A percentile compares a stretch with the other conserved stretches of the same genome.
phyloP scores from a whole-genome alignment of 768 basidiomycete species.

The Collybiopsis luxurians region DNA sequence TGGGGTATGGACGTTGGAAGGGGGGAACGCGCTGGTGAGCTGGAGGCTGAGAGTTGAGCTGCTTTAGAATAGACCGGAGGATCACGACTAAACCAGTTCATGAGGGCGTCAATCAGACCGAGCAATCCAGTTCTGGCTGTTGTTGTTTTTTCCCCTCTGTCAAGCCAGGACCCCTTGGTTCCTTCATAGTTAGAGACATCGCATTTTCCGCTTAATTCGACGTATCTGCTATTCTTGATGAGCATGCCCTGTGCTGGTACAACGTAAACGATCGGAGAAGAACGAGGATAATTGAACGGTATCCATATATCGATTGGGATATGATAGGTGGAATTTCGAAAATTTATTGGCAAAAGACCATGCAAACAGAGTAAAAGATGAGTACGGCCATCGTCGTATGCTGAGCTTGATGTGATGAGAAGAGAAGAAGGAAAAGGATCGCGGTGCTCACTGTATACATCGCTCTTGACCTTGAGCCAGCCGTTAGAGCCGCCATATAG shows the following conservation, averaged over 20 bases:
- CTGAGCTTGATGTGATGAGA: conserved; percentile 33
- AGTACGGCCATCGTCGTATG: conserved; percentile 92
- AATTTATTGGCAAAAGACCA: conserved; percentile 87
- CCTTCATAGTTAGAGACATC: conserved; percentile 52
- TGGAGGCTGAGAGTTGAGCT: conserved; percentile 22
- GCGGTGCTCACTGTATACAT: background rate
- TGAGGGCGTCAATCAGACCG: conserved; percentile 72
- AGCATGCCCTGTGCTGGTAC: conserved; percentile 91
- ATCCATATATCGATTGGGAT: conserved; percentile 93
- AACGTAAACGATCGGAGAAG: conserved; percentile 86
- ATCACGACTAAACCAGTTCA: conserved; percentile 75
- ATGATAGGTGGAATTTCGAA: conserved; percentile 77
- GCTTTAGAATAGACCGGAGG: conserved; percentile 93
- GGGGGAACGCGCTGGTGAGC: conserved; percentile 24
- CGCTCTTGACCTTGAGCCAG: conserved; percentile 3
- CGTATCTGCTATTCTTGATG: conserved; percentile 67
- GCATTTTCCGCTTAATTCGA: conserved; percentile 82
- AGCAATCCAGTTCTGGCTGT: conserved; percentile 48
- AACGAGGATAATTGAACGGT: conserved; percentile 76
- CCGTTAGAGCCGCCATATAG: background rate
- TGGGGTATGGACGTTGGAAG: conserved; percentile 15
- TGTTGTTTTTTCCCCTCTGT: conserved; percentile 85
- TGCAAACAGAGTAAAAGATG: conserved; percentile 89
- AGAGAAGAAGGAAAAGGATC: conserved; percentile 12
- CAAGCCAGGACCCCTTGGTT: conserved; percentile 51